phyloP scores from a whole-genome alignment of 768 basidiomycete genomes.

The Hemileccinum rubropunctum region DNA sequence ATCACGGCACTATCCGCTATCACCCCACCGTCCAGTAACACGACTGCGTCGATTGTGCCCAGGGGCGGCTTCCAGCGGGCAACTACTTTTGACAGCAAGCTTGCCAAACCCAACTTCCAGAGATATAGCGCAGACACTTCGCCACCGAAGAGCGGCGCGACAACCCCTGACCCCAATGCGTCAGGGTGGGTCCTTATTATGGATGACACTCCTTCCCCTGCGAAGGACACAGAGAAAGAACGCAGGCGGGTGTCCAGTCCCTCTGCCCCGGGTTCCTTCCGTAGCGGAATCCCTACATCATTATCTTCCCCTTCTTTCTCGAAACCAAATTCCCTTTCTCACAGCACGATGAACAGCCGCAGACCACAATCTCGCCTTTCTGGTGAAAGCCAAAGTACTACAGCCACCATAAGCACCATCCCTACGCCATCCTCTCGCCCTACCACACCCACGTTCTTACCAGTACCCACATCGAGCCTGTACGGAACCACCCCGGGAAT shows the following conservation, averaged over 20 bases:
- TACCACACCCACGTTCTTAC: conserved; percentile 72
- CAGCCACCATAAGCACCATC: conserved; percentile 58
- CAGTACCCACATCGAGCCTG: conserved; percentile 56
- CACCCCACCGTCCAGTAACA: conserved; percentile 37
- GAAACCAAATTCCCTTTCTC: conserved; percentile 40
- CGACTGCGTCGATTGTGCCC: conserved; percentile 32
- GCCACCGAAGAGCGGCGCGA: conserved; percentile 35
- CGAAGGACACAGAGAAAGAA: conserved; percentile 54
- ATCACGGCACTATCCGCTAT: conserved; percentile 33
- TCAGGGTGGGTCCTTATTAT: conserved; percentile 88
- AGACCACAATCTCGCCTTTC: conserved; percentile 77
- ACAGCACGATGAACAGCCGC: conserved; percentile 47
- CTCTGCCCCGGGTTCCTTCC: conserved; percentile 51
- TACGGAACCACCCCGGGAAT: conserved; percentile 38
- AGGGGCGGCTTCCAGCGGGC: conserved; percentile 17
- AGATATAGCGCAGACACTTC: conserved; percentile 46
- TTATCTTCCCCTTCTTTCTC: conserved; percentile 45
- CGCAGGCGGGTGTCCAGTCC: conserved; percentile 64
- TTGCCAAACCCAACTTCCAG: conserved; percentile 31
- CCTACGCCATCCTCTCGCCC: conserved; percentile 69
- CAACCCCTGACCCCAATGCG: conserved; percentile 52
- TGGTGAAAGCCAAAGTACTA: conserved; percentile 52
- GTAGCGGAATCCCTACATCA: conserved; percentile 45
- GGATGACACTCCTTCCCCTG: conserved; percentile 79
- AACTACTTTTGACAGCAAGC: conserved; percentile 18